These are phyloP conservation scores for Seiridium unicorne DNA, from an alignment of 2,329 filamentous ascomycete genomes.

Conservation along the genomic window DNA sequence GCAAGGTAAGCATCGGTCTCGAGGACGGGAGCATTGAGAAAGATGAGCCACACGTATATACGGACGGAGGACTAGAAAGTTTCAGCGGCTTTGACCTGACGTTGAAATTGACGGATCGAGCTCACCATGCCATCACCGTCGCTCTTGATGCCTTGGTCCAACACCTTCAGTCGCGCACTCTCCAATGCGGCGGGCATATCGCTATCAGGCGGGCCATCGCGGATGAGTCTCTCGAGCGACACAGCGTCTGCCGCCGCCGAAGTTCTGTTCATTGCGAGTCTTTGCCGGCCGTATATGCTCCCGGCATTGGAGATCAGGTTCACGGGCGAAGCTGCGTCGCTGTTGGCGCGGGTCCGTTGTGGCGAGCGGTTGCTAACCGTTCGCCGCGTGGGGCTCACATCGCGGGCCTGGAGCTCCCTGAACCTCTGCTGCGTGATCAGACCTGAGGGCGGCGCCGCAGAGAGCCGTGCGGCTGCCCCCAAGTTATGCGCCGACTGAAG, in stretches of 20 bases:
- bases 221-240: constrained; percentile 72
- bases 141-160: constrained; percentile 73
- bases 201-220: constrained; percentile 73
- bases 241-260: constrained; percentile 52
- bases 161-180: constrained; percentile 69
- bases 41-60: constrained; percentile 94
- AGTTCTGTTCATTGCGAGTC: constrained; percentile 43
- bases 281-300: constrained; percentile 34
- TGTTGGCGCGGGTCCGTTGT: constrained; percentile 67
- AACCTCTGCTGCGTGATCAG: constrained; percentile 64
- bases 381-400: constrained; percentile 32
- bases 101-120: background rate
- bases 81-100: background rate
- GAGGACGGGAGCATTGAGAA: constrained; percentile 83
- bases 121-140: constrained; percentile 79
- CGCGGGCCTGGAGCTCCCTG: constrained; percentile 29
- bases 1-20: constrained; percentile 85
- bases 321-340: constrained; percentile 56
- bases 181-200: constrained; percentile 67
- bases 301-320: constrained; percentile 34
- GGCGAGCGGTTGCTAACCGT: constrained; percentile 41
- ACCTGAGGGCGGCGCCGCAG: constrained; percentile 39
- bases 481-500: constrained; percentile 75
- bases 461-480: constrained; percentile 47
- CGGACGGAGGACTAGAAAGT: constrained; percentile 74